Conservation (phyloP, 116 monocot genomes). For the Cymodocea nodosa region DNA sequence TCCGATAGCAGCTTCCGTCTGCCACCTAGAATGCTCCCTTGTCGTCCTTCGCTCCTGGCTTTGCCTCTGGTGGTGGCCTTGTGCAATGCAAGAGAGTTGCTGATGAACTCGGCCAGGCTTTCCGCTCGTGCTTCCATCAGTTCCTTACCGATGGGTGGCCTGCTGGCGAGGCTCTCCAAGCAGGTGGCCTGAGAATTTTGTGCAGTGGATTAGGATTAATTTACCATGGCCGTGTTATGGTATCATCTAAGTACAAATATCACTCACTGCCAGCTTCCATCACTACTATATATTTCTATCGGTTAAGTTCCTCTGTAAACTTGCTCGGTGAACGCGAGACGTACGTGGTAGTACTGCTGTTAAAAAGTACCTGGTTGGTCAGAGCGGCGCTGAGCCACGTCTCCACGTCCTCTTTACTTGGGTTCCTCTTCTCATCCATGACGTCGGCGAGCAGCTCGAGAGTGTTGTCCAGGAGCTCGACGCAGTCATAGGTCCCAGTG, state of each 20-base stretch:
- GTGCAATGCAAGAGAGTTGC: constrained; percentile 54
- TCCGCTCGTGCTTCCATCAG: constrained; percentile 11
- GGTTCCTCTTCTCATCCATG: not conserved
- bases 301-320: no score
- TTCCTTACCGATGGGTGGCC: not conserved
- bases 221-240: not conserved
- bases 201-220: not conserved
- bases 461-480: constrained; percentile 22
- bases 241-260: no score
- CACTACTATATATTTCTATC: no score
- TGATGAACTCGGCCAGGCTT: constrained; percentile 25
- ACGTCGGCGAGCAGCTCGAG: constrained; percentile 13
- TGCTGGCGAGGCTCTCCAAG: constrained; percentile 27
- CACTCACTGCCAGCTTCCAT: no score
- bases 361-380: constrained; percentile 17
- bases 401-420: constrained; percentile 9
- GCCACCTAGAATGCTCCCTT: not conserved
- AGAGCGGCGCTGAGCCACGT: constrained; percentile 32
- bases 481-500: constrained; percentile 17
- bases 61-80: not conserved
- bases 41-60: not conserved
- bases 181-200: constrained; percentile 18
- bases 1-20: constrained; percentile 8
- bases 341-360: no score
- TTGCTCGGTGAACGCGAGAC: no score